Conservation (phyloP, 129 eudicot species). For the Flaveria trinervia region DNA sequence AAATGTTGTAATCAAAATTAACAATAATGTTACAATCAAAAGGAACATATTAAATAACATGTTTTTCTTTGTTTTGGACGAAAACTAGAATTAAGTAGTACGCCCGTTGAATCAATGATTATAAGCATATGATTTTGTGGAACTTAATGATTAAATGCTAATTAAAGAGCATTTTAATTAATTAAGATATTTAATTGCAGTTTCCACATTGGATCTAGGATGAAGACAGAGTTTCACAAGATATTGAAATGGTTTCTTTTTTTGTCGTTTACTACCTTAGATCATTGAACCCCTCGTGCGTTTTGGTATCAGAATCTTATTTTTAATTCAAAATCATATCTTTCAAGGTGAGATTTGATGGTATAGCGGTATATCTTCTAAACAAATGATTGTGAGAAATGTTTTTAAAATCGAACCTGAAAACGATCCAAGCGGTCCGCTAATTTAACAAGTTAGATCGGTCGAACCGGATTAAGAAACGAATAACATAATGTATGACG, state of each 20-base stretch:
- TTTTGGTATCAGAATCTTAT: slow-evolving; percentile 23
- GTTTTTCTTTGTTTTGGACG: not conserved
- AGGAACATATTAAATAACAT: not conserved
- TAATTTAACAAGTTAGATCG: too few relatives aligned
- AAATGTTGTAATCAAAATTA: not conserved
- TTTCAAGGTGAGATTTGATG: too few relatives aligned
- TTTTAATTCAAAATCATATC: slow-evolving; percentile 8
- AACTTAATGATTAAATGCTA: slow-evolving; percentile 1
- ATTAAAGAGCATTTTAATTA: not conserved
- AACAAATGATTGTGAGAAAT: too few relatives aligned
- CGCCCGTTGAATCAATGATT: not conserved
- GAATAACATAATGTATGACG: too few relatives aligned
- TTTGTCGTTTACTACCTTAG: slow-evolving; percentile 26
- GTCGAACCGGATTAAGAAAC: too few relatives aligned
- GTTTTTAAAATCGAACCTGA: too few relatives aligned
- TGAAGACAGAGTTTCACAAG: slow-evolving; percentile 33
- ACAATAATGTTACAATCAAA: not conserved
- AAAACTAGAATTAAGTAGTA: not conserved
- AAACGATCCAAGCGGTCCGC: too few relatives aligned
- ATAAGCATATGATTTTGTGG: not conserved
- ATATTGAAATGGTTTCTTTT: slow-evolving; percentile 25
- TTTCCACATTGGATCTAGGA: slow-evolving; percentile 34
- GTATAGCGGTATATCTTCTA: too few relatives aligned
- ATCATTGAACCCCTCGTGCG: slow-evolving; percentile 47
- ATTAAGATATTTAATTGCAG: not conserved